phyloP scores from a whole-genome alignment of 345 rosid species.

The Hirschfeldia incana region DNA sequence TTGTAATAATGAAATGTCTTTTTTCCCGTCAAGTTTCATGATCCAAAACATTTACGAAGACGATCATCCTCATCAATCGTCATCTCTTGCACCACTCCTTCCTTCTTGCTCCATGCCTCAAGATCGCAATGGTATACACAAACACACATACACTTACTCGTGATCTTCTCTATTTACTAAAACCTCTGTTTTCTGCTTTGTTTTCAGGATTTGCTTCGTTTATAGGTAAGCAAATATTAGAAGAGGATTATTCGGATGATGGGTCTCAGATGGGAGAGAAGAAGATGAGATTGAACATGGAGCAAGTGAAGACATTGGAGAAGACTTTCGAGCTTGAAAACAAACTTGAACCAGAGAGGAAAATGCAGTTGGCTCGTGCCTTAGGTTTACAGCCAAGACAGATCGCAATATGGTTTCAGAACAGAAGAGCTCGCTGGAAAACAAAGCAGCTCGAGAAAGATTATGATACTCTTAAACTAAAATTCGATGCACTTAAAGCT shows the following conservation, averaged over 20 bases:
- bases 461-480: slow-evolving; percentile 79
- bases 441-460: slow-evolving; percentile 96
- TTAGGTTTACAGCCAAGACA: slow-evolving; percentile 96
- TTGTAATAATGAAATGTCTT: slow-evolving; percentile 65
- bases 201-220: slow-evolving; percentile 73
- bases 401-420: slow-evolving; percentile 97
- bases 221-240: slow-evolving; percentile 68
- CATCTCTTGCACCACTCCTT: slow-evolving; percentile 48
- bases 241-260: slow-evolving; percentile 86
- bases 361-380: slow-evolving; percentile 91
- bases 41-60: slow-evolving; percentile 69
- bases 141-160: background rate
- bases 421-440: slow-evolving; percentile 95
- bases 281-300: slow-evolving; percentile 90
- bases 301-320: slow-evolving; percentile 90
- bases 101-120: slow-evolving; percentile 75
- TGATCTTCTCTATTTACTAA: background rate
- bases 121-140: slow-evolving; percentile 70
- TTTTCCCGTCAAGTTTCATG: slow-evolving; percentile 7
- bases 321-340: slow-evolving; percentile 92
- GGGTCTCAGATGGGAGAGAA: slow-evolving; percentile 94
- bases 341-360: slow-evolving; percentile 97
- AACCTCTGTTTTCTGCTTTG: slow-evolving; percentile 2
- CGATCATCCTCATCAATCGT: slow-evolving; percentile 35
- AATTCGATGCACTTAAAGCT: slow-evolving; percentile 71